Base-by-base conservation (phyloP, 805 yeast genomes). In the Saccharomycopsis javanensis region DNA sequence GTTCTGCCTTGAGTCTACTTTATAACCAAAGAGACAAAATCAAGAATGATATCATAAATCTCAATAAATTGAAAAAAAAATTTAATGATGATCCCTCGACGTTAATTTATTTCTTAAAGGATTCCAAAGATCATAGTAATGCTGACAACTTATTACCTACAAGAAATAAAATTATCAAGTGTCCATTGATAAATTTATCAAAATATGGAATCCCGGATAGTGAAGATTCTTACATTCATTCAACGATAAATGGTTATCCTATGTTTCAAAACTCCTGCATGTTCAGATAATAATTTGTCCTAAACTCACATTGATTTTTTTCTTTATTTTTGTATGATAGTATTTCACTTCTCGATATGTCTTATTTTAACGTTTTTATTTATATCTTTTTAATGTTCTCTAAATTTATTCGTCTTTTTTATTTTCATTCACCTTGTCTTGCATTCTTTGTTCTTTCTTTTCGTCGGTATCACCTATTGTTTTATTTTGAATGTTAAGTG, bases 111-210 rank as follows among this genome's bases (percentile, higher is more conserved):
- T 10, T 51, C 8, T 23, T 59, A 11, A 25, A 13, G 8, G 48
- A 37, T 25, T 42, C 35, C 2, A 31, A 51, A 6, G 13, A 27
- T 10, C 13, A 45, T 8, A 30, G n/a, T n/a, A n/a, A n/a, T n/a
- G n/a, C n/a, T n/a, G n/a, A 25, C 5, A 13, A 27, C 37, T 30
- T 45, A 45, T 28, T 57, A n/a, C 62, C 62, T 11, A 11, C 55
- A 7, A 51, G 62, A 30, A 57, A 57, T 38, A 51, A 51, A 38
- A 55, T 60, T 31, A 18, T 58, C 51, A 56, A 52, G 34, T 60
- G 62, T 28, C 62, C 62, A 23, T 10, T 27, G 5, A 42, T 60
- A 16, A 60, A 60, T 37, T 57, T 60, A 37, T 50, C 60, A n/a
- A 60, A 60, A 27, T 60, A 60, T 35, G 58, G 56, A 6, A 28